A percentile compares a stretch with the other conserved stretches of the same genome.
These are phyloP conservation scores for Coemansia sp. DNA, from an alignment of 192 early-diverging fungal genomes.

Conservation along the genomic window DNA sequence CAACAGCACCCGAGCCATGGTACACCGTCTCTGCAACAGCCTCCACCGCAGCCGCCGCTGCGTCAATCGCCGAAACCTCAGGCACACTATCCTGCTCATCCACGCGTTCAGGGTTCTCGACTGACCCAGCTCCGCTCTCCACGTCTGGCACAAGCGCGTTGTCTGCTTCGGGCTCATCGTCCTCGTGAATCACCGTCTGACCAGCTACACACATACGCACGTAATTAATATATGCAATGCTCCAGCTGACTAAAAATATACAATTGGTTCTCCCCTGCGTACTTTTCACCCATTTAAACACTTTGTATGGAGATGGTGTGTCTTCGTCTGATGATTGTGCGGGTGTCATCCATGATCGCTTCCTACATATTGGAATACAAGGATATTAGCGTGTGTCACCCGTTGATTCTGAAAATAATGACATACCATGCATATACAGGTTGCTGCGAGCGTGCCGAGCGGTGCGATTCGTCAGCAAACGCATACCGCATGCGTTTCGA, in stretches of 20 bases:
- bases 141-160: background rate
- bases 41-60: constrained; percentile 29
- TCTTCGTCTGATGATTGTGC: constrained; percentile 10
- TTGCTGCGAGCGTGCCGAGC: constrained; percentile 31
- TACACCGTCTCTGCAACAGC: background rate
- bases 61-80: constrained; percentile 8
- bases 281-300: constrained; percentile 47
- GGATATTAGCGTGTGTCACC: background rate
- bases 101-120: background rate
- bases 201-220: constrained; percentile 25
- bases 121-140: background rate
- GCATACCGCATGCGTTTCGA: constrained; percentile 46
- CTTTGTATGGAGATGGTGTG: constrained; percentile 13
- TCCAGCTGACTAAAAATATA: background rate
- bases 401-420: background rate
- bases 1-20: background rate
- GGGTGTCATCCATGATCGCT: constrained; percentile 26
- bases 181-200: constrained; percentile 51
- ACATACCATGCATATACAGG: constrained; percentile 45
- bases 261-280: constrained; percentile 1
- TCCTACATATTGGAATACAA: constrained; percentile 14
- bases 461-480: constrained; percentile 22
- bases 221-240: constrained; percentile 36
- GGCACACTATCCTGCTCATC: background rate
- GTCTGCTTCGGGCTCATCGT: constrained; percentile 14